These are phyloP conservation scores for Vicia faba DNA, from an alignment of 306 rosid genomes.

Conservation along the genomic window DNA sequence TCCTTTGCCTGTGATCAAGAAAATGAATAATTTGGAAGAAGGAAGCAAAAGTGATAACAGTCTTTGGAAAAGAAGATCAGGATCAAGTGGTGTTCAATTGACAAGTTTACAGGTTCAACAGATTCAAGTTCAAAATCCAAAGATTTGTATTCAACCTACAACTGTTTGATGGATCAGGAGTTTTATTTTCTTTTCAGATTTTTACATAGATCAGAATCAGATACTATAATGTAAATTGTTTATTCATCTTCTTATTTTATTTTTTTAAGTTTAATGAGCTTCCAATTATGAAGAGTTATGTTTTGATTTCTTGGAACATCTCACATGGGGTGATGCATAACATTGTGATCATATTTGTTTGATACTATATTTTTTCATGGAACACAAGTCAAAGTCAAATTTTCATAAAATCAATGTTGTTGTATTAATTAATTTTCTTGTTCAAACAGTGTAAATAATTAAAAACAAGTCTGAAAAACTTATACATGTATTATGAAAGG, in stretches of 20 bases:
- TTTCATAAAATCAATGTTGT: constrained; percentile 23
- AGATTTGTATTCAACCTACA: constrained; percentile 52
- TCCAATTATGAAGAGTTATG: constrained; percentile 5
- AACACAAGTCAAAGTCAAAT: constrained; percentile 36
- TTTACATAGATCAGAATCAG: constrained; percentile 2
- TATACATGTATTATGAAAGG: neutral
- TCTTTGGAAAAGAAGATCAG: constrained; percentile 83
- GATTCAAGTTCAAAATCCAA: constrained; percentile 51
- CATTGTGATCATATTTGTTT: constrained; percentile 22
- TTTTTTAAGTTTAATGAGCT: neutral
- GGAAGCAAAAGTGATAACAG: constrained; percentile 31
- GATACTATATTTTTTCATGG: neutral
- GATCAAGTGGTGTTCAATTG: constrained; percentile 45
- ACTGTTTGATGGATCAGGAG: constrained; percentile 53
- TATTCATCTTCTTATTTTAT: neutral
- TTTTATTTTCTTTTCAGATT: neutral
- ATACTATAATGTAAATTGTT: constrained; percentile 45
- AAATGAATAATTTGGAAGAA: constrained; percentile 37
- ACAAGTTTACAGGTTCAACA: constrained; percentile 64
- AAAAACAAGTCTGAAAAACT: neutral
- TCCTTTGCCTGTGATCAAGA: constrained; percentile 68
- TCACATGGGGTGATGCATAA: constrained; percentile 40
- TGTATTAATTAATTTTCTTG: neutral
- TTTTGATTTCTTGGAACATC: constrained; percentile 31
- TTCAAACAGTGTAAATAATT: neutral